A percentile compares a stretch with the other conserved stretches of the same genome.
Conservation (phyloP, 1,139 yeast genomes). For the Hansenula lynferdii region DNA sequence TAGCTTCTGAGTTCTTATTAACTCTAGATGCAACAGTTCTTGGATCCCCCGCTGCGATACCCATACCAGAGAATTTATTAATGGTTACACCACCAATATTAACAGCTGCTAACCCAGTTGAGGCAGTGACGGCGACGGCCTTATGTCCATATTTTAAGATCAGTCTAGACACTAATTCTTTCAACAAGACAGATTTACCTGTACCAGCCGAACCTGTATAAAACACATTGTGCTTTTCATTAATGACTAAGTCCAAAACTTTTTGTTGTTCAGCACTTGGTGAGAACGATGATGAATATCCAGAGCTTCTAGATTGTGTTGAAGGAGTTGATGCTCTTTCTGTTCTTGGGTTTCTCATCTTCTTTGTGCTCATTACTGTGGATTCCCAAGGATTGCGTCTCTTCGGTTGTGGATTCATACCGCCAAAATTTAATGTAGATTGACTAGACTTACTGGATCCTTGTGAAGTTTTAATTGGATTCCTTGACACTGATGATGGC, state of each 20-base stretch:
- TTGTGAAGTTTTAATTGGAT: not conserved
- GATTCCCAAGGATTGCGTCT: conserved; percentile 17
- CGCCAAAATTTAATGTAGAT: conserved; percentile 9
- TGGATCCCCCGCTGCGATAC: conserved; percentile 56
- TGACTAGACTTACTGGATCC: conserved; percentile 4
- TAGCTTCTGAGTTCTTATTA: conserved; percentile 36
- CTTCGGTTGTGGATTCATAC: conserved; percentile 4
- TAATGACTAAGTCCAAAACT: conserved; percentile 48
- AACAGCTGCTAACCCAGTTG: conserved; percentile 89
- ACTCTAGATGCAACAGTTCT: conserved; percentile 41
- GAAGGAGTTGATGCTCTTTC: conserved; percentile 3
- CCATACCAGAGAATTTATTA: conserved; percentile 75
- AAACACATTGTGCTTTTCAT: conserved; percentile 48
- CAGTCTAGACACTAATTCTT: conserved; percentile 47
- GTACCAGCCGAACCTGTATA: conserved; percentile 86
- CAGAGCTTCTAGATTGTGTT: not conserved
- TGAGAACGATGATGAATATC: not conserved
- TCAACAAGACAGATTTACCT: conserved; percentile 73
- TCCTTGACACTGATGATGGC: no score
- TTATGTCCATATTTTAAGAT: conserved; percentile 36
- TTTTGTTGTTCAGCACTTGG: conserved; percentile 42
- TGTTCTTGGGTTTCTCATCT: conserved; percentile 17
- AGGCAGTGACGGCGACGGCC: conserved; percentile 78
- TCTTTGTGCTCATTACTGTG: conserved; percentile 4
- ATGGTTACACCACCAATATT: conserved; percentile 82